A percentile compares a stretch with the other conserved stretches of the same genome.
These are phyloP conservation scores for Calocybe gangraenosa DNA, from an alignment of 768 basidiomycete genomes.

Conservation along the genomic window DNA sequence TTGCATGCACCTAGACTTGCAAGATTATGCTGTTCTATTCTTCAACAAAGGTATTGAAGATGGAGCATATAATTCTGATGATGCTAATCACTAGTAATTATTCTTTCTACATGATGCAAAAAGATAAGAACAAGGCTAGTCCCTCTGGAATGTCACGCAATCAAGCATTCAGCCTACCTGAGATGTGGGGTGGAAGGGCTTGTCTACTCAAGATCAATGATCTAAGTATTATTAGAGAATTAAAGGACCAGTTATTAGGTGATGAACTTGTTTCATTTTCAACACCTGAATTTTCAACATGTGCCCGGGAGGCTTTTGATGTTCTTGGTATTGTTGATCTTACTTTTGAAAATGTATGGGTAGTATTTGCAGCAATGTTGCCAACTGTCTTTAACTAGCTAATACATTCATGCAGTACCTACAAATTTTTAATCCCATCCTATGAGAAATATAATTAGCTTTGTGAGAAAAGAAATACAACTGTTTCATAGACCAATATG, in stretches of 20 bases:
- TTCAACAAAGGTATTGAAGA: conserved; percentile 10
- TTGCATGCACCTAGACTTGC: conserved; percentile 13
- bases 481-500: too few species aligned
- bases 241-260: conserved; percentile 29
- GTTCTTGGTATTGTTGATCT: conserved; percentile 1
- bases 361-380: conserved; percentile 3
- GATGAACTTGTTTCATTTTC: conserved; percentile 27
- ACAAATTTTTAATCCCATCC: too few species aligned
- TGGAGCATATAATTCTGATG: not conserved
- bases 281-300: conserved; percentile 19
- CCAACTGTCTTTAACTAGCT: too few species aligned
- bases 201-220: conserved; percentile 22
- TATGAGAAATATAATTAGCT: too few species aligned
- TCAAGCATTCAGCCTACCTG: conserved; percentile 21
- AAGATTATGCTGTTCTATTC: conserved; percentile 14
- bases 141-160: conserved; percentile 33
- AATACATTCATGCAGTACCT: too few species aligned
- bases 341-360: conserved; percentile 10
- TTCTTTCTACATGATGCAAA: conserved; percentile 17
- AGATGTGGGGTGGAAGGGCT: conserved; percentile 23
- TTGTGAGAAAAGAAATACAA: too few species aligned
- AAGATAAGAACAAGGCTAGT: conserved; percentile 27
- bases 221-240: conserved; percentile 16
- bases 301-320: conserved; percentile 1
- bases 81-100: conserved; percentile 2